Conservation (phyloP, 345 rosid species). For the Mercurialis annua region DNA sequence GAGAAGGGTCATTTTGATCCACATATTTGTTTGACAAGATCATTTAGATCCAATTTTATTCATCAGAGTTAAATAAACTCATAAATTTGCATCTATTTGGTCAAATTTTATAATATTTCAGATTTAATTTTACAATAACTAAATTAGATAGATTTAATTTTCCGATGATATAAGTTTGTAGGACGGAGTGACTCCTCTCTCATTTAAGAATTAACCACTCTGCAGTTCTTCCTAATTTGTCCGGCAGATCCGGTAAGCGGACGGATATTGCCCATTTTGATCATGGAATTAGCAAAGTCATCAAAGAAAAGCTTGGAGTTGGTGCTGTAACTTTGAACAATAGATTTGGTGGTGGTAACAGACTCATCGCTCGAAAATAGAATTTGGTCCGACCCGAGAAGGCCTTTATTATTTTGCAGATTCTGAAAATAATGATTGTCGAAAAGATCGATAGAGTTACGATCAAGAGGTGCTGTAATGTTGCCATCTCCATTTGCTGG, state of each 20-base stretch:
- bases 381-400: constrained; percentile 25
- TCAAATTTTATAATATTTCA: too few species aligned
- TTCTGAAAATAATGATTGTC: constrained; percentile 31
- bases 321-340: constrained; percentile 18
- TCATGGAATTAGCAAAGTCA: constrained; percentile 16
- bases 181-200: too few species aligned
- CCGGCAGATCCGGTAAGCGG: constrained; percentile 29
- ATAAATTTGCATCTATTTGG: too few species aligned
- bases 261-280: constrained; percentile 43
- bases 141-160: too few species aligned
- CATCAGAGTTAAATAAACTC: too few species aligned
- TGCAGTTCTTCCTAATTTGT: constrained; percentile 21
- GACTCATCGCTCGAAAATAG: constrained; percentile 17
- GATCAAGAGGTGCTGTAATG: constrained; percentile 21
- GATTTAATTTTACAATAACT: too few species aligned
- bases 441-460: constrained; percentile 24
- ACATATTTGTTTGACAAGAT: too few species aligned
- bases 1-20: too few species aligned
- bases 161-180: too few species aligned
- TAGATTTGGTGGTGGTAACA: background rate
- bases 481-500: constrained; percentile 19
- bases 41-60: too few species aligned
- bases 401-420: constrained; percentile 21
- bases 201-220: constrained; percentile 15
- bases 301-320: constrained; percentile 15